Percentiles rank a stretch among this genome's conserved stretches.
phyloP scores from a whole-genome alignment of 179 eudicot species.

The Beta macrorhiza region DNA sequence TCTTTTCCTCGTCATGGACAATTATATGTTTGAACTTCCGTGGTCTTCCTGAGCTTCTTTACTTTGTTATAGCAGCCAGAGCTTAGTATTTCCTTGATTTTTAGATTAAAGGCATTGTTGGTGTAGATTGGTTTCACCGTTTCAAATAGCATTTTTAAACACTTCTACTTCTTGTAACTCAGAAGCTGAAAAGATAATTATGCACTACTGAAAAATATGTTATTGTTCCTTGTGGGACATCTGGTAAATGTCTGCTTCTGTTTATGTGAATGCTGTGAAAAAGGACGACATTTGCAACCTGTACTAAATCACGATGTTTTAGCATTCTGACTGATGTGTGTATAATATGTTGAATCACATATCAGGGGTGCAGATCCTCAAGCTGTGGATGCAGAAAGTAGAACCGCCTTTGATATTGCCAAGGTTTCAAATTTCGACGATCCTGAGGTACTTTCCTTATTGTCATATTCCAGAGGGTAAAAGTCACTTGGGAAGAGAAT shows the following conservation, averaged over 20 bases:
- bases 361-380: constrained; percentile 83
- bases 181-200: background rate
- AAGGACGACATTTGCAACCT: background rate
- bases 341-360: background rate
- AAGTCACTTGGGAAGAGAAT: background rate
- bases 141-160: background rate
- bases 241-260: background rate
- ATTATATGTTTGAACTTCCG: background rate
- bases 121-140: background rate
- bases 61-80: background rate
- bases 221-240: background rate
- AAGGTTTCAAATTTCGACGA: constrained; percentile 61
- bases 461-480: constrained; percentile 50
- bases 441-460: constrained; percentile 56
- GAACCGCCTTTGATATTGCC: constrained; percentile 61
- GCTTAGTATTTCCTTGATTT: background rate
- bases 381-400: constrained; percentile 55
- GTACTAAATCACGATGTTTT: too few species aligned
- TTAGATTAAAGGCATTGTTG: background rate
- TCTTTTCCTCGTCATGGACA: background rate
- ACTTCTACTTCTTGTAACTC: background rate
- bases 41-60: background rate
- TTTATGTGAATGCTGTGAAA: background rate
- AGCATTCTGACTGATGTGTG: background rate
- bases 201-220: background rate